Base-by-base conservation (phyloP, 495 filamentous ascomycete species). In the Xylaria sp. region DNA sequence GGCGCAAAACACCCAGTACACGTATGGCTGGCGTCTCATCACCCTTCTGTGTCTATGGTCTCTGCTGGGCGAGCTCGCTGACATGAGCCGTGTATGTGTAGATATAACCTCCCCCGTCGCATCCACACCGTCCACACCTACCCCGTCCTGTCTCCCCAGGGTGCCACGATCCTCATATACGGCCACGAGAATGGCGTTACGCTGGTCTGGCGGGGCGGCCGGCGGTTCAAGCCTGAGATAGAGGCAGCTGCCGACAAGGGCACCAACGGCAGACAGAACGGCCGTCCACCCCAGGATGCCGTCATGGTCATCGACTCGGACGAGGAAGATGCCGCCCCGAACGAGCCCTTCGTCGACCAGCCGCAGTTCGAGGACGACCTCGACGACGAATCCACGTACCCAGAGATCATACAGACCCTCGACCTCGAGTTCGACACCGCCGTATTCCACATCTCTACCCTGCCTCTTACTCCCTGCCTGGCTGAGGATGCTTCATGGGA, bases 241-340 rank as follows among this genome's bases (percentile, higher is more conserved):
- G 63, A 61, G 62, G 63, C 74, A 15, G 68, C 78, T 57, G 64
- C 80, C 59, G 78, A 80, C 50, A 77, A 76, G 21, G 57, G 79
- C 5, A 61, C 66, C 17, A 81, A 78, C 24, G 83, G 81, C 6
- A 82, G 82, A 41, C 80, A 75, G 9, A 87, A 86, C 70, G 84
- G 84, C 17, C 70, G 76, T 0, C 73, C 59, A 37, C 61, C 84
- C 24, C 80, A 82, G 24, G 90, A 93, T 75, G 83, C 86, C 2
- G 83, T 95, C 40, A 93, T 96, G 88, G 86, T 93, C 46, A 87
- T 93, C 50, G 91, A 93, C 77, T 94, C 92, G 0, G 93, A 96
- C 71, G 92, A 95, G 43, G 93, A 95, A 59, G 80, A 82, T 14
- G 53, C 71, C 24, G 63, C 76, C 4, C 65, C 80, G 5, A 69